A percentile compares a stretch with the other conserved stretches of the same genome.
Evolutionary conservation across 2,329 filamentous ascomycete genomes (phyloP).

Genomic region (Paraconiothyrium sp.): DNA sequence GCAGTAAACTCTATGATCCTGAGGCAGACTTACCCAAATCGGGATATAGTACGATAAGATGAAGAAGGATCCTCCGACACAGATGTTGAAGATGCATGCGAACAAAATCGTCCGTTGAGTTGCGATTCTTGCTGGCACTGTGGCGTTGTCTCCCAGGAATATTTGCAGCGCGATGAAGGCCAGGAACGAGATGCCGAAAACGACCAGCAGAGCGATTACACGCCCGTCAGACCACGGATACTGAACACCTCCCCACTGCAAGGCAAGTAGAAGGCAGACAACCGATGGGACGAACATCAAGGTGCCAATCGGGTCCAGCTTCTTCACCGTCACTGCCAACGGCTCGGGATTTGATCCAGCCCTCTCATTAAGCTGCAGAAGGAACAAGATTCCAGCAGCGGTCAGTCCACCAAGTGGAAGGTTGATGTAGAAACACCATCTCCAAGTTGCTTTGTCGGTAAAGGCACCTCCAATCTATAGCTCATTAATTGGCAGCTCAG

Average conservation of each 20-base stretch:
- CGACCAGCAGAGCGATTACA: conserved; percentile 27
- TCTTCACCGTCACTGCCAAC: too few relatives aligned
- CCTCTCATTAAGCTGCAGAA: too few relatives aligned
- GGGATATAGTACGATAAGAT: conserved; percentile 18
- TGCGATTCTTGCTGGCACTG: neutral
- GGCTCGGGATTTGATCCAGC: too few relatives aligned
- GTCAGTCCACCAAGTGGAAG: conserved; percentile 49
- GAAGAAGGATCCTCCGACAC: conserved; percentile 26
- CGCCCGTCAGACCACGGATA: conserved; percentile 26
- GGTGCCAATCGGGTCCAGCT: conserved; percentile 24
- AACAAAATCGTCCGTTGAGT: conserved; percentile 40
- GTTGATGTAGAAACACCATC: conserved; percentile 52
- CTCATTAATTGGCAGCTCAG: too few relatives aligned
- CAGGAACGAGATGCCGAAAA: neutral
- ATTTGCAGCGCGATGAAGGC: neutral
- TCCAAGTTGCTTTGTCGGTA: conserved; percentile 51
- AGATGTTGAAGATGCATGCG: conserved; percentile 40
- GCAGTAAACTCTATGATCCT: too few relatives aligned
- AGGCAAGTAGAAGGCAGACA: conserved; percentile 31
- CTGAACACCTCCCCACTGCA: conserved; percentile 34
- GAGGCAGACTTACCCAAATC: conserved; percentile 22
- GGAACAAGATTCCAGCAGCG: conserved; percentile 46
- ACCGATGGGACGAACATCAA: conserved; percentile 26
- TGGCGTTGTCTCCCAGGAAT: neutral
- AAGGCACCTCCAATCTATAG: neutral